Evolutionary conservation across 2,329 filamentous ascomycete species (phyloP).

Genomic region (Exophiala viscosa): DNA sequence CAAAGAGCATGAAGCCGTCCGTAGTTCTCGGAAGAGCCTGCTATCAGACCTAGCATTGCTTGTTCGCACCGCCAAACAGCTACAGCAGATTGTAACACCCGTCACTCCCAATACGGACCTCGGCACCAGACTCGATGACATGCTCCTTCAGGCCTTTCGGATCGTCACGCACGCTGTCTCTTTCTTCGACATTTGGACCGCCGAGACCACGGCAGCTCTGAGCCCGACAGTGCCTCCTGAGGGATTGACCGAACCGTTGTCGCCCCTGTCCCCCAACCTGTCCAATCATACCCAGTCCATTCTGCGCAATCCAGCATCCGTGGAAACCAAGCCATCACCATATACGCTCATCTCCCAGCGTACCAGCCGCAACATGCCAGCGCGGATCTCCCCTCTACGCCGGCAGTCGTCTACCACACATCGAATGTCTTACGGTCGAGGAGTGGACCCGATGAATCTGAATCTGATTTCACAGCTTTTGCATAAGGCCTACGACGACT

Average conservation of each 20-base stretch:
- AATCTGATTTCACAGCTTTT: constrained; percentile 81
- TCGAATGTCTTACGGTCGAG: constrained; percentile 69
- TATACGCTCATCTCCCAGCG: constrained; percentile 3
- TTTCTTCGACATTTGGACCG: constrained; percentile 82
- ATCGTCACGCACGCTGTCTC: constrained; percentile 87
- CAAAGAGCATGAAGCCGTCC: constrained; percentile 68
- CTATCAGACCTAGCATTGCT: constrained; percentile 84
- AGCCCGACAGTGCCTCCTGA: constrained; percentile 30
- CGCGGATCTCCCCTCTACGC: constrained; percentile 31
- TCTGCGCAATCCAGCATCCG: constrained; percentile 4
- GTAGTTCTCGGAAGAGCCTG: constrained; percentile 78
- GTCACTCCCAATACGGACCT: constrained; percentile 48
- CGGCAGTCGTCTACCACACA: constrained; percentile 60
- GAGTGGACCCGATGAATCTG: constrained; percentile 59
- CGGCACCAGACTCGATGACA: constrained; percentile 80
- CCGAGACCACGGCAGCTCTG: constrained; percentile 41
- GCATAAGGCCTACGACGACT: constrained; percentile 75
- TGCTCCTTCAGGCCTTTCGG: constrained; percentile 89
- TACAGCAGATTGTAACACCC: constrained; percentile 67
- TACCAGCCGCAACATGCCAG: constrained; percentile 18
- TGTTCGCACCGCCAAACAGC: constrained; percentile 80
- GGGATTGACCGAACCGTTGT: background rate
- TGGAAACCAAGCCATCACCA: constrained; percentile 3
- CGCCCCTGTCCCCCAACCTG: constrained; percentile 7
- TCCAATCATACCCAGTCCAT: constrained; percentile 3